A percentile compares a stretch with the other conserved stretches of the same genome.
Evolutionary conservation across 129 eudicot genomes (phyloP).

Genomic region (Glebionis coronaria): DNA sequence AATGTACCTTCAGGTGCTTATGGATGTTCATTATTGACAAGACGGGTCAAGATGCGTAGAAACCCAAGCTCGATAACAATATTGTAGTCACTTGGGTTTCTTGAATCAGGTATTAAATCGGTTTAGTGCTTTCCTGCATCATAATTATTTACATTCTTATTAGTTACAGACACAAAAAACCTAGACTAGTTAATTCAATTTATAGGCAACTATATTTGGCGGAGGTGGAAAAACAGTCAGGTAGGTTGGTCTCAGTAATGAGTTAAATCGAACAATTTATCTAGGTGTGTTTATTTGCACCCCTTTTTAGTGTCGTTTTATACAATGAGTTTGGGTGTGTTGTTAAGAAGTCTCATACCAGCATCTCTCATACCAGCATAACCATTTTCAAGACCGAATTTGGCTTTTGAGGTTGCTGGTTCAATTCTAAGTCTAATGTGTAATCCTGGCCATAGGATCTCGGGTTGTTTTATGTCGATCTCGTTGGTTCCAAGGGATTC

Average conservation of each 20-base stretch:
- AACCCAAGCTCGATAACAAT: conserved; percentile 67
- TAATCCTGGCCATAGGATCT: no score
- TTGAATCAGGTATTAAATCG: conserved; percentile 58
- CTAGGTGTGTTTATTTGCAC: no score
- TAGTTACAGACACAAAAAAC: neutral
- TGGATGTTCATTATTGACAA: conserved; percentile 66
- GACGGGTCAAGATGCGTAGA: conserved; percentile 69
- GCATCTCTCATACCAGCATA: conserved; percentile 30
- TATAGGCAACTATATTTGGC: neutral
- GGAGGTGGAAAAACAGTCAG: neutral
- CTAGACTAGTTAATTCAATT: neutral
- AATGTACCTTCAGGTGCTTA: conserved; percentile 82
- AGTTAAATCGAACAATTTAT: no score
- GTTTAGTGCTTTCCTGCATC: conserved; percentile 83
- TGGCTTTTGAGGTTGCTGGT: conserved; percentile 70
- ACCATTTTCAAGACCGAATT: conserved; percentile 90
- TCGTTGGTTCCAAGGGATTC: no score
- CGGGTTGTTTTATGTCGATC: no score
- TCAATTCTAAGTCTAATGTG: conserved; percentile 18
- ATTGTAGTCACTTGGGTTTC: conserved; percentile 61
- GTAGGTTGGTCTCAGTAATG: no score
- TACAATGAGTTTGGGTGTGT: no score
- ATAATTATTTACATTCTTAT: no score
- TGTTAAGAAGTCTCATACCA: no score
- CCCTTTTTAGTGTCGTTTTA: no score